A percentile compares a stretch with the other conserved stretches of the same genome.
Evolutionary conservation across 768 basidiomycete species (phyloP).

Genomic region (Suillus decipiens): DNA sequence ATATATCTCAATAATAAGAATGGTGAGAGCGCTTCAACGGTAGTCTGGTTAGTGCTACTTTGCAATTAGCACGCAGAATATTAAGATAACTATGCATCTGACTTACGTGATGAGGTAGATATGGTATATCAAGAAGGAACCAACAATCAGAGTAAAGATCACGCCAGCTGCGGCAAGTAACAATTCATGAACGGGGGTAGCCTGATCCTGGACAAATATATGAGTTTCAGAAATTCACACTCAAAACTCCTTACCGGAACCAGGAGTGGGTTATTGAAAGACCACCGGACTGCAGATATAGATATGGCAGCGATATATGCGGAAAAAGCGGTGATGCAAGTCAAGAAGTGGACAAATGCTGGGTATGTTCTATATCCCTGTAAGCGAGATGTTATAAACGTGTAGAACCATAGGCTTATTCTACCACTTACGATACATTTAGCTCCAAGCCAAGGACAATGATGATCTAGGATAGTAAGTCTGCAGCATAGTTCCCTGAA

Average conservation of each 20-base stretch:
- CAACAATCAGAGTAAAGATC: constrained; percentile 64
- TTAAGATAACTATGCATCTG: neutral
- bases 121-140: constrained; percentile 77
- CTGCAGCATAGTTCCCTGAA: neutral
- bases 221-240: constrained; percentile 8
- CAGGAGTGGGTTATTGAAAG: constrained; percentile 61
- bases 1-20: constrained; percentile 73
- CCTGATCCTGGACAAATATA: constrained; percentile 48
- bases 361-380: constrained; percentile 86
- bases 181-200: constrained; percentile 71
- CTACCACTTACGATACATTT: constrained; percentile 68
- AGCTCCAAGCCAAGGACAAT: constrained; percentile 81
- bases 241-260: constrained; percentile 50
- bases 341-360: constrained; percentile 79
- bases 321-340: constrained; percentile 61
- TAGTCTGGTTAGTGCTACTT: constrained; percentile 82
- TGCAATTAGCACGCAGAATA: neutral
- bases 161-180: constrained; percentile 60
- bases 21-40: constrained; percentile 73
- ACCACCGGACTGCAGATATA: constrained; percentile 56
- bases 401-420: neutral
- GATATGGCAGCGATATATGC: constrained; percentile 59
- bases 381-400: constrained; percentile 8
- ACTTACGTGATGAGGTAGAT: constrained; percentile 74
- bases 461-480: constrained; percentile 59